These are phyloP conservation scores for Fusarium sp. DNA, from an alignment of 2,329 filamentous ascomycete species.

Conservation along the genomic window DNA sequence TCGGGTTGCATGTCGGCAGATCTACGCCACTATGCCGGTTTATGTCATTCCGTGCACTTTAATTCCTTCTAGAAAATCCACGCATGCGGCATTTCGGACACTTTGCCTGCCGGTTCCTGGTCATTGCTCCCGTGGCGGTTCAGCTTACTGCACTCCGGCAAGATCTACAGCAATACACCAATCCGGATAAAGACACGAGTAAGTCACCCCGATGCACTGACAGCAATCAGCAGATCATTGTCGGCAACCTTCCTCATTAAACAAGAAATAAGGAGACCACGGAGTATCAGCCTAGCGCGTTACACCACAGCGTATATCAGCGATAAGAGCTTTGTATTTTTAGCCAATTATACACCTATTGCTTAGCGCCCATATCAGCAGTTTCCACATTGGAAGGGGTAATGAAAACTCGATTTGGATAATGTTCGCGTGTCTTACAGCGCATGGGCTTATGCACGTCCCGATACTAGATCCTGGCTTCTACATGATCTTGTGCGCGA, in stretches of 20 bases:
- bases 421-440: neutral
- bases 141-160: constrained; percentile 3
- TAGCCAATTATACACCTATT: neutral
- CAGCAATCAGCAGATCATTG: constrained; percentile 15
- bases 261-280: neutral
- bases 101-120: neutral
- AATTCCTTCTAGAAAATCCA: constrained; percentile 24
- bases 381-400: constrained; percentile 13
- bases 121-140: constrained; percentile 3
- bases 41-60: constrained; percentile 6
- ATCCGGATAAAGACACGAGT: constrained; percentile 7
- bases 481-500: constrained; percentile 20
- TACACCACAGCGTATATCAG: neutral
- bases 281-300: neutral
- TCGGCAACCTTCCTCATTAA: neutral
- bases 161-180: constrained; percentile 17
- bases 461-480: constrained; percentile 4
- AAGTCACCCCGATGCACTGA: constrained; percentile 7
- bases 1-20: neutral
- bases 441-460: constrained; percentile 21
- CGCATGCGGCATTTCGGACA: neutral
- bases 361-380: neutral
- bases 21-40: constrained; percentile 6
- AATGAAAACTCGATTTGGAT: neutral
- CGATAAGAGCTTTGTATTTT: neutral